phyloP scores from a whole-genome alignment of 345 rosid species.

The Raphanus raphanistrum region DNA sequence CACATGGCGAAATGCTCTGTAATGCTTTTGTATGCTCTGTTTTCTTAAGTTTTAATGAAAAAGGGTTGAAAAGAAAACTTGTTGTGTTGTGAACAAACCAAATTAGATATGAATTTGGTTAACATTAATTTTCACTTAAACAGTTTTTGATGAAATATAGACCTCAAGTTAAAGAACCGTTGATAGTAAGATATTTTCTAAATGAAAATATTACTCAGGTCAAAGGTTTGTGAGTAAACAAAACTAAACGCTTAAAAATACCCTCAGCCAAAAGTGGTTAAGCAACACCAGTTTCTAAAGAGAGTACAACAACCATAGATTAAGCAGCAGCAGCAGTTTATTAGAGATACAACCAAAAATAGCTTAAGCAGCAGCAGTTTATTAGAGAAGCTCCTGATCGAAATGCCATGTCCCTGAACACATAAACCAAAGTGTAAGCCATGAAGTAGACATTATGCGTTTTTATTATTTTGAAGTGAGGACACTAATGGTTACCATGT shows the following conservation, averaged over 20 bases:
- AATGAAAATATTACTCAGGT: not conserved
- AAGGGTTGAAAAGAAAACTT: too few species aligned
- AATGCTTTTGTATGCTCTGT: too few species aligned
- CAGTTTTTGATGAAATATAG: not conserved
- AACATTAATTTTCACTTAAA: not conserved
- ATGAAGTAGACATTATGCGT: constrained; percentile 1
- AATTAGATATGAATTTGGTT: not conserved
- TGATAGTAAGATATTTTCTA: not conserved
- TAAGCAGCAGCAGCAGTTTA: constrained; percentile 25
- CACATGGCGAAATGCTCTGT: too few species aligned
- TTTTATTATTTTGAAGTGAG: not conserved
- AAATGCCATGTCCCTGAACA: constrained; percentile 90
- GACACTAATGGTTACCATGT: constrained; percentile 54
- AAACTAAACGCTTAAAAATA: not conserved
- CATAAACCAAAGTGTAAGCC: constrained; percentile 8
- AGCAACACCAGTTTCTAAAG: not conserved
- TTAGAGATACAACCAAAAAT: not conserved
- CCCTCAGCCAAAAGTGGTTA: not conserved
- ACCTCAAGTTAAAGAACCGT: not conserved
- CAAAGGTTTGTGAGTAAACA: not conserved
- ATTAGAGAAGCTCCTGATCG: constrained; percentile 74
- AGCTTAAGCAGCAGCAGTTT: constrained; percentile 29
- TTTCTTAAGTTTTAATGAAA: too few species aligned
- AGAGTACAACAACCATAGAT: constrained; percentile 16
- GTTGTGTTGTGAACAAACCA: too few species aligned